Evolutionary conservation across 2,329 filamentous ascomycete genomes (phyloP), one percentile per base, ranked within the genome.

Genomic region (Penicillium verrucosum): DNA sequence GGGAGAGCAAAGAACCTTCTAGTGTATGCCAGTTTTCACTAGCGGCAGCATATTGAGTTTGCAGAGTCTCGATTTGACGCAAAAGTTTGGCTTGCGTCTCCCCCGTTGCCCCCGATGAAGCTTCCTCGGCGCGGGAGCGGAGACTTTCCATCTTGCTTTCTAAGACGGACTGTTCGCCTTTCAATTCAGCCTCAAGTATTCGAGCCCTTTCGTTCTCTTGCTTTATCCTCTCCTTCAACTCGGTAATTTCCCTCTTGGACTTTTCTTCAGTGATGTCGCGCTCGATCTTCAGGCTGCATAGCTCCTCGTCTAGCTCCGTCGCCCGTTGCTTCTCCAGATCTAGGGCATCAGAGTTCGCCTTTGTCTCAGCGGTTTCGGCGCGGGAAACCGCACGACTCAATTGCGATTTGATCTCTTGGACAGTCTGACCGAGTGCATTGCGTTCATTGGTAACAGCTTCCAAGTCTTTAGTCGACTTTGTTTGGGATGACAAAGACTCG

Each of bases 21-120:
- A 99, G 95, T 0, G 92, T 90, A 70, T 97, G 92, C 94, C 95
- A 99, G 67, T 99, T 99, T 69, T 96, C 91, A 64, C 90, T 94
- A 1, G 94, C 94, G 53, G 95, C 87, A 0, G 92, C 87, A 74
- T 99, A 96, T 72, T 99, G 95, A 7, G 90, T 94, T 74, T 99
- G 94, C 37, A 99, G 77, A 0, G 90, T 97, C 77, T 99, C 94
- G 52, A 99, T 89, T 74, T 99, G 95, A 40, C 94, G 86, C 42
- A 97, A 80, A 40, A 97, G 80, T 73, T 97, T 97, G 42, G 89
- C 89, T 67, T 96, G 92, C 0, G 89, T 85, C 69, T 96, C 90
- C 14, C 92, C 89, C 6, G 86, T 86, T 14, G 85, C 85, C 16
- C 90, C 89, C 3, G 92, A 93, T 1, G 92, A 92, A 0, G 86